Evolutionary conservation across 2,329 filamentous ascomycete species (phyloP).

Genomic region (Aspergillus ruber): DNA sequence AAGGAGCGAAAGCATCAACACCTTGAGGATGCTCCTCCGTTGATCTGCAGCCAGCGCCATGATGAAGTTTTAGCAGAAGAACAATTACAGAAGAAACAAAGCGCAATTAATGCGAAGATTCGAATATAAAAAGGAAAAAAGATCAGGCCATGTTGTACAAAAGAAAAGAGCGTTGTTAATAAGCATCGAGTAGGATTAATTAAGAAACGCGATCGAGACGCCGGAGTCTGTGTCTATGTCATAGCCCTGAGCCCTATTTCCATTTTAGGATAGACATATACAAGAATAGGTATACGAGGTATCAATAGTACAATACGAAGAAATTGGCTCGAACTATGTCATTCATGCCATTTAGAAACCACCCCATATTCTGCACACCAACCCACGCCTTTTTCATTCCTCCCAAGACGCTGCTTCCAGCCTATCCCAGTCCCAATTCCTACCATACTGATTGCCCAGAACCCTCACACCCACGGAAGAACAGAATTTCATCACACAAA

Average conservation of each 20-base stretch:
- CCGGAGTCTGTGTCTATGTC: slow-evolving; percentile 4
- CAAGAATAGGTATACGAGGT: neutral
- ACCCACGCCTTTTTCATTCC: no score
- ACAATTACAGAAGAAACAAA: neutral
- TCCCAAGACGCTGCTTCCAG: neutral
- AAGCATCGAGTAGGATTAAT: neutral
- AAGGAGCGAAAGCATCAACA: slow-evolving; percentile 82
- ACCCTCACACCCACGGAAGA: neutral
- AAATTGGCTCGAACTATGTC: neutral
- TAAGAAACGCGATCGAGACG: neutral
- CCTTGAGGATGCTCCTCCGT: slow-evolving; percentile 75
- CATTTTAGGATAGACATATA: neutral
- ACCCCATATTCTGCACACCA: neutral
- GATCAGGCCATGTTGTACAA: slow-evolving; percentile 4
- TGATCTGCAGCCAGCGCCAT: slow-evolving; percentile 38
- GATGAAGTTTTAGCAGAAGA: neutral
- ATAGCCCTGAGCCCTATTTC: slow-evolving; percentile 11
- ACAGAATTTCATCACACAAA: slow-evolving; percentile 1
- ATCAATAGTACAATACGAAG: no score
- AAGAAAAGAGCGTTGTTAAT: neutral
- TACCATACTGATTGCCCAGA: neutral
- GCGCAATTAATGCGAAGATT: neutral
- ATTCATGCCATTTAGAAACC: neutral
- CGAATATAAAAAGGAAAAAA: slow-evolving; percentile 1
- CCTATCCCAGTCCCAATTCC: neutral